These are phyloP conservation scores for Wickerhamiella cacticola DNA, from an alignment of 805 yeast species.

Conservation along the genomic window DNA sequence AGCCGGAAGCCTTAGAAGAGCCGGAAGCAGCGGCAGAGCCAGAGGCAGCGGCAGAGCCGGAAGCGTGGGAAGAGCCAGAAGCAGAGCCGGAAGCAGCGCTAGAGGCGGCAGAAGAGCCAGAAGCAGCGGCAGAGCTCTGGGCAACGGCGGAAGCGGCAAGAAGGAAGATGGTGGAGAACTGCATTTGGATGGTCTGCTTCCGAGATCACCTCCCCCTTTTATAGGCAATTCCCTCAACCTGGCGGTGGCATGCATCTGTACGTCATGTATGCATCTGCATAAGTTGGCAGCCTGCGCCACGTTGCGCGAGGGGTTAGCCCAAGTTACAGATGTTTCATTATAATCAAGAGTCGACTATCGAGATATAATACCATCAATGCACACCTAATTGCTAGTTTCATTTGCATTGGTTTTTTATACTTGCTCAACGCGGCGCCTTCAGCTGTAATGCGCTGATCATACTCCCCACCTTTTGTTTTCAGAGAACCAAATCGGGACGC, in stretches of 20 bases:
- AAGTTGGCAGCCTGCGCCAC: conserved; percentile 6
- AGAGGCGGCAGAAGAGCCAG: conserved; percentile 12
- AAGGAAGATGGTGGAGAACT: conserved; percentile 11
- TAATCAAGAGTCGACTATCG: background rate
- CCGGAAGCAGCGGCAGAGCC: conserved; percentile 8
- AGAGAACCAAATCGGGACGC: background rate
- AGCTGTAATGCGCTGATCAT: no score
- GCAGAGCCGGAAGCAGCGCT: conserved; percentile 4
- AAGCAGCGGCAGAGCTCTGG: conserved; percentile 4
- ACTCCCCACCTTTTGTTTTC: background rate
- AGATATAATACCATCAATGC: no score
- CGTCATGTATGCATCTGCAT: conserved; percentile 5
- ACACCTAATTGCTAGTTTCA: no score
- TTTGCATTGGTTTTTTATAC: no score
- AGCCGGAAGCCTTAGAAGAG: conserved; percentile 7
- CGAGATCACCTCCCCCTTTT: background rate
- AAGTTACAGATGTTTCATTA: background rate
- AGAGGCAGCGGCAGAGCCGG: background rate
- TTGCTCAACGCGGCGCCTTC: no score
- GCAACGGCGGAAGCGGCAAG: conserved; percentile 10
- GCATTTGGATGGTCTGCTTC: background rate
- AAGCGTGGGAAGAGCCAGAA: background rate
- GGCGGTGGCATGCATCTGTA: background rate
- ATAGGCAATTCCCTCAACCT: background rate
- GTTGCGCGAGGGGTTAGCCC: conserved; percentile 5